Base-by-base conservation (phyloP, 345 rosid genomes). In the Lenwebbia sp. region DNA sequence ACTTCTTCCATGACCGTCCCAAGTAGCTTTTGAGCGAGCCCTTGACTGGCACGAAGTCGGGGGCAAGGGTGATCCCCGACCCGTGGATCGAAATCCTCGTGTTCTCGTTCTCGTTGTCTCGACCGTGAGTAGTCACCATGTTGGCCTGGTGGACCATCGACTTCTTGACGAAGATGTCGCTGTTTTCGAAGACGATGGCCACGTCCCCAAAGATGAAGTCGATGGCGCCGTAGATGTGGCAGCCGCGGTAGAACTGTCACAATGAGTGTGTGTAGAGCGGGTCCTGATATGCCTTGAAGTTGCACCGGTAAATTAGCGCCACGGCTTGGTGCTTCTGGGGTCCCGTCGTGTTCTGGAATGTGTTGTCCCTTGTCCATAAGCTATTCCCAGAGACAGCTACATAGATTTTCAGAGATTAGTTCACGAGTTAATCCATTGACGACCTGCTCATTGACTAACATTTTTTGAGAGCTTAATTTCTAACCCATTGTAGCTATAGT, bases 151-250 rank as follows among this genome's bases (percentile, higher is more conserved):
- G 90, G 28, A 83, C 82, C 93, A 92, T 93, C n/a, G 98, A 95
- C 26, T 87, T 90, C 62, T 90, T 87, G 3, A 95, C 86, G 14
- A 94, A 90, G 82, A 96, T 92, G 91, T 95, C 94, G 47, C 96
- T 95, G 84, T 95, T 95, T 81, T 95, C 95, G 47, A 96, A 85
- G 5, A 95, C 90, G 8, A 57, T 94, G 2, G 91, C 17, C 3
- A 95, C 96, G 57, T 96, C 92, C 3, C 97, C 94, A 47, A 92
- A 94, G 82, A 95, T 96, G 88, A 93, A 95, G 88, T 95, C 97
- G 33, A 95, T 87, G 28, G 98, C 94, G 84, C 95, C 96, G 21
- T 94, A 88, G 21, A 94, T 82, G 37, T 92, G 96, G 85, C 99
- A 96, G 26, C 94, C 94, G 11, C 95, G 90, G 37, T 95, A 95